Evolutionary conservation across 2,329 filamentous ascomycete genomes (phyloP).

Genomic region (Colletotrichum orbiculare): DNA sequence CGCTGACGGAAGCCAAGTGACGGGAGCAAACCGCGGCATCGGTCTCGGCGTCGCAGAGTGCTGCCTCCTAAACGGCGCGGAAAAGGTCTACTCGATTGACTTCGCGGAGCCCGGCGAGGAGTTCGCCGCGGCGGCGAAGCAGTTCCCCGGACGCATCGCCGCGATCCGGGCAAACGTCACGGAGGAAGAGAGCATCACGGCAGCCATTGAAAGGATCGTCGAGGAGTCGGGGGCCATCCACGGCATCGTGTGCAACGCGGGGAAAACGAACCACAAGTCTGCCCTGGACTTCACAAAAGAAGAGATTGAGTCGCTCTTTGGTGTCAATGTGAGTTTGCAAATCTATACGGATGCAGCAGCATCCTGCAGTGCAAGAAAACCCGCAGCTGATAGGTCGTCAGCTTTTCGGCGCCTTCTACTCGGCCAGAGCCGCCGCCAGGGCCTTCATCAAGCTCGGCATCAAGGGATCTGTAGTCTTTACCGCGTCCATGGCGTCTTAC

Average conservation of each 20-base stretch:
- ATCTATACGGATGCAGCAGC: no score
- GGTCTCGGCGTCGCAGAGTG: constrained; percentile 60
- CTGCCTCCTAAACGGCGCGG: constrained; percentile 56
- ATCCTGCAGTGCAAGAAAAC: background rate
- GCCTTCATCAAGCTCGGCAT: constrained; percentile 50
- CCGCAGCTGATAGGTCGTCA: constrained; percentile 49
- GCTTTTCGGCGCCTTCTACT: constrained; percentile 58
- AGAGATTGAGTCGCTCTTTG: constrained; percentile 43
- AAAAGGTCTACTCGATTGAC: constrained; percentile 50
- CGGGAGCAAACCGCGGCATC: constrained; percentile 57
- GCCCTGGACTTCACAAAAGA: constrained; percentile 55
- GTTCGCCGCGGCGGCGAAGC: constrained; percentile 37
- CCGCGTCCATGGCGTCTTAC: constrained; percentile 60
- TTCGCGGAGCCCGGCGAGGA: constrained; percentile 41
- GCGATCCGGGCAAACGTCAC: constrained; percentile 59
- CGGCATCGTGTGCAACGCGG: constrained; percentile 63
- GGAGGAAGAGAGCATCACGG: constrained; percentile 55
- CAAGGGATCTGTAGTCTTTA: constrained; percentile 56
- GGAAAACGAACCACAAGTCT: constrained; percentile 62
- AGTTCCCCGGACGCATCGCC: constrained; percentile 52
- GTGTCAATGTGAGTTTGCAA: constrained; percentile 31
- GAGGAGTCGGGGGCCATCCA: constrained; percentile 55
- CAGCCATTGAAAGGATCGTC: constrained; percentile 57
- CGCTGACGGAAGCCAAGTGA: constrained; percentile 43
- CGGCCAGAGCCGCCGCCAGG: constrained; percentile 57